These are phyloP conservation scores for Globisporangium mamillatum DNA, from an alignment of 352 stramenopile genomes.

Conservation along the genomic window DNA sequence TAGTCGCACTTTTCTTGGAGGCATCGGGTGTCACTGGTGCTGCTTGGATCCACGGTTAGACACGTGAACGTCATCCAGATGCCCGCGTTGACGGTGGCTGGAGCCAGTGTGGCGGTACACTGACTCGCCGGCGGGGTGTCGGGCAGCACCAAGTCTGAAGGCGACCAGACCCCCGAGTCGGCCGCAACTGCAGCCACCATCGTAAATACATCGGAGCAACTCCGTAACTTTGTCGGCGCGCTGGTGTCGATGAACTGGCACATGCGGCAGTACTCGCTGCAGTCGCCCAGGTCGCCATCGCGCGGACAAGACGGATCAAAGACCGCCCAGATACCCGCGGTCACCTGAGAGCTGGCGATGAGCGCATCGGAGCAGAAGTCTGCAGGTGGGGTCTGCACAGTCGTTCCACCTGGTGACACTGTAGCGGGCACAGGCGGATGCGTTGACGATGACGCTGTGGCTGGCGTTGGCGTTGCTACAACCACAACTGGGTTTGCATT, in stretches of 20 bases:
- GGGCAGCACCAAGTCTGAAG: neutral
- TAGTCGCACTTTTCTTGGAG: slow-evolving; percentile 7
- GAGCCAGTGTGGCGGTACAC: neutral
- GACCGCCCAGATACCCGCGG: slow-evolving; percentile 9
- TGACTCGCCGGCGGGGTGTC: slow-evolving; percentile 1
- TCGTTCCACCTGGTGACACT: neutral
- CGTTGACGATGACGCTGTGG: neutral
- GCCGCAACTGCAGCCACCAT: neutral
- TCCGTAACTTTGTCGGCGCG: neutral
- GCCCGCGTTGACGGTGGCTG: neutral
- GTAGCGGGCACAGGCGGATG: neutral
- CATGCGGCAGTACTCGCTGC: slow-evolving; percentile 14
- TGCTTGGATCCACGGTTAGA: neutral
- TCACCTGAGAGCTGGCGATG: neutral
- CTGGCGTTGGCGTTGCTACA: neutral
- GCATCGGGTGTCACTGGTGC: neutral
- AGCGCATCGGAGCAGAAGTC: slow-evolving; percentile 7
- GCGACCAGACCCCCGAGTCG: neutral
- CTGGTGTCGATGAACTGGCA: slow-evolving; percentile 17
- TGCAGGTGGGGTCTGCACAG: neutral
- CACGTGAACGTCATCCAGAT: slow-evolving; percentile 13
- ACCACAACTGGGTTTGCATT: neutral
- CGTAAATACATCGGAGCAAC: slow-evolving; percentile 2
- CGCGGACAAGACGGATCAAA: slow-evolving; percentile 14
- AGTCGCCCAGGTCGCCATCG: slow-evolving; percentile 4